A percentile compares a stretch with the other conserved stretches of the same genome.
phyloP scores from a whole-genome alignment of 305 asterid species.

The Rubia peregrina region DNA sequence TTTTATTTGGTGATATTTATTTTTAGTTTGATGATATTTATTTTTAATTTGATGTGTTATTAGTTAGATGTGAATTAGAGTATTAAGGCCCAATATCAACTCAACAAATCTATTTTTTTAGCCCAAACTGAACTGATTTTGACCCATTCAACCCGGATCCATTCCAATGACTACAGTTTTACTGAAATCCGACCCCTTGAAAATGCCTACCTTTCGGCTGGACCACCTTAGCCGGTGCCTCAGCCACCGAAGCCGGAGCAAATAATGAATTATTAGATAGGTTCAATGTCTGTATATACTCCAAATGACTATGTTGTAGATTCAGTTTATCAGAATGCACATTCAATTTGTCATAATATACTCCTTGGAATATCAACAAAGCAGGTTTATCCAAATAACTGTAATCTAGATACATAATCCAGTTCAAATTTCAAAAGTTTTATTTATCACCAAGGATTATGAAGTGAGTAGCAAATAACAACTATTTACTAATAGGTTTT shows the following conservation, averaged over 20 bases:
- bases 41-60: too few relatives aligned
- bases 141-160: too few relatives aligned
- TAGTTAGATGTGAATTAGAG: too few relatives aligned
- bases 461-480: not conserved
- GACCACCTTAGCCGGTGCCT: slow-evolving; percentile 16
- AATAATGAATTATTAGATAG: slow-evolving; percentile 4
- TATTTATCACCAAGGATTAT: not conserved
- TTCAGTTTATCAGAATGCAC: not conserved
- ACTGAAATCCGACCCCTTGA: slow-evolving; percentile 38
- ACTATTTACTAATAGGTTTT: not conserved
- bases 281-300: not conserved
- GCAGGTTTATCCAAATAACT: not conserved
- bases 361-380: not conserved
- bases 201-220: slow-evolving; percentile 51
- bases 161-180: too few relatives aligned
- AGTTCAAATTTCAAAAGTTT: not conserved
- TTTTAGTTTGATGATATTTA: too few relatives aligned
- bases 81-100: too few relatives aligned
- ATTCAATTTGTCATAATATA: not conserved
- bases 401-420: not conserved
- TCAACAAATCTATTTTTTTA: too few relatives aligned
- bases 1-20: too few relatives aligned
- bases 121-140: too few relatives aligned
- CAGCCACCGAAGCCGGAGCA: slow-evolving; percentile 17
- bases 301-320: not conserved